These are phyloP conservation scores for Teratosphaeria zuluensis DNA, from an alignment of 2,329 filamentous ascomycete species.

Conservation along the genomic window DNA sequence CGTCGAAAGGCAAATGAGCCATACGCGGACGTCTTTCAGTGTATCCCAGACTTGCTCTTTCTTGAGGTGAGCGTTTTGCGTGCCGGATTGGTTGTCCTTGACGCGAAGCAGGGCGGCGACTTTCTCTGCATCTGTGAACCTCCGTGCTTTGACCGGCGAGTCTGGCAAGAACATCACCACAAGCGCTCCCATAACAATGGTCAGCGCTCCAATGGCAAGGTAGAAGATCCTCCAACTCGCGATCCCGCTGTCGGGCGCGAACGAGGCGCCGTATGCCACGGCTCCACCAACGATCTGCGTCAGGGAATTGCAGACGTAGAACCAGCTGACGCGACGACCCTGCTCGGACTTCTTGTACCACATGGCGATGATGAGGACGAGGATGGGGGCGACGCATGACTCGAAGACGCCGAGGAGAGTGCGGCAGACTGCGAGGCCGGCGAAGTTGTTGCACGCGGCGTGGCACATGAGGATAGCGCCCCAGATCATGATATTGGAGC, in stretches of 20 bases:
- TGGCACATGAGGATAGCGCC: slow-evolving; percentile 51
- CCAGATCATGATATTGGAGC: slow-evolving; percentile 49
- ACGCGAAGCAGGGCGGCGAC: slow-evolving; percentile 18
- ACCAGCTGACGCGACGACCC: slow-evolving; percentile 54
- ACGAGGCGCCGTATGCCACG: slow-evolving; percentile 1
- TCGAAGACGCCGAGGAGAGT: slow-evolving; percentile 63
- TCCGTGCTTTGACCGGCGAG: slow-evolving; percentile 33
- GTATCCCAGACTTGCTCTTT: slow-evolving; percentile 32
- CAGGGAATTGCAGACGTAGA: slow-evolving; percentile 16
- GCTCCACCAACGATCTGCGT: background rate
- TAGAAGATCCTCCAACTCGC: slow-evolving; percentile 29
- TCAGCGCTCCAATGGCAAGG: slow-evolving; percentile 32
- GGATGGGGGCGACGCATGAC: slow-evolving; percentile 58
- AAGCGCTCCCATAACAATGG: slow-evolving; percentile 31
- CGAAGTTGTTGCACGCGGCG: slow-evolving; percentile 52
- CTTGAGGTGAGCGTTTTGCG: slow-evolving; percentile 37
- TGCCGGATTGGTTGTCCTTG: slow-evolving; percentile 20
- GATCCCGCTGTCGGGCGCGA: background rate
- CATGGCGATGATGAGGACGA: slow-evolving; percentile 57
- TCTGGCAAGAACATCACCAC: slow-evolving; percentile 33
- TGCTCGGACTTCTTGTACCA: slow-evolving; percentile 44
- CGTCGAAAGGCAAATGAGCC: slow-evolving; percentile 18
- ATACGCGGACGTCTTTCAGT: slow-evolving; percentile 27
- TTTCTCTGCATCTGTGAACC: slow-evolving; percentile 28
- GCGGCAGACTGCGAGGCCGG: slow-evolving; percentile 49